Base-by-base conservation (phyloP, 2,329 filamentous ascomycete species). In the Dendryphion nanum region DNA sequence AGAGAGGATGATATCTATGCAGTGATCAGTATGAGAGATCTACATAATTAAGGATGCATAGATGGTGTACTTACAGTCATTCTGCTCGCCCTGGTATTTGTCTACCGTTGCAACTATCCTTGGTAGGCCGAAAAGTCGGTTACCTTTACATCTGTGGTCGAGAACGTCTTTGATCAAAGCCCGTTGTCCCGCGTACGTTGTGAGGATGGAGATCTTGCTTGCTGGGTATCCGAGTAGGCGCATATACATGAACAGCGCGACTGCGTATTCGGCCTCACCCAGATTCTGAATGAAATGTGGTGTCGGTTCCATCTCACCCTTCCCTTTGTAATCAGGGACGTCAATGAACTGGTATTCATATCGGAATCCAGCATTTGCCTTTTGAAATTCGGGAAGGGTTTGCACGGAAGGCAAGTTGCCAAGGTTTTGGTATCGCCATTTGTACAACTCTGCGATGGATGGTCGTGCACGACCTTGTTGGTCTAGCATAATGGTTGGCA, bases 21-120 rank as follows among this genome's bases (percentile, higher is more conserved):
- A n/a, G 2, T 8, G 23, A 3, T 8, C 1, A 6, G 12, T 29
- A 32, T n/a, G n/a, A n/a, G n/a, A n/a, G n/a, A n/a, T n/a, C n/a
- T n/a, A n/a, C n/a, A n/a, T n/a, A n/a, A n/a, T 26, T 53, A 45
- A 56, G 43, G 19, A 23, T 31, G 12, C 8, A n/a, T 6, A 32
- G 17, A 23, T n/a, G 19, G 6, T 23, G n/a, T 39, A 81, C 86
- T 76, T 76, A 93, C 88, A 97, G 60, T 98, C 93, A 67, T 98
- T 98, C 69, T 98, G 93, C 73, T 98, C 93, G 63, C 93, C 94
- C 71, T 98, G 93, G 59, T 97, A 98, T 66, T 95, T 96, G 71
- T 98, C 93, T 47, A 98, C 91, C 4, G 94, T 98, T 3, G 88
- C 90, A 18, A 98, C 88, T 37, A 86, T 84, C 66, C 84, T 86